Evolutionary conservation across 1,139 yeast genomes (phyloP).

Genomic region (Eremothecium sinecaudum): DNA sequence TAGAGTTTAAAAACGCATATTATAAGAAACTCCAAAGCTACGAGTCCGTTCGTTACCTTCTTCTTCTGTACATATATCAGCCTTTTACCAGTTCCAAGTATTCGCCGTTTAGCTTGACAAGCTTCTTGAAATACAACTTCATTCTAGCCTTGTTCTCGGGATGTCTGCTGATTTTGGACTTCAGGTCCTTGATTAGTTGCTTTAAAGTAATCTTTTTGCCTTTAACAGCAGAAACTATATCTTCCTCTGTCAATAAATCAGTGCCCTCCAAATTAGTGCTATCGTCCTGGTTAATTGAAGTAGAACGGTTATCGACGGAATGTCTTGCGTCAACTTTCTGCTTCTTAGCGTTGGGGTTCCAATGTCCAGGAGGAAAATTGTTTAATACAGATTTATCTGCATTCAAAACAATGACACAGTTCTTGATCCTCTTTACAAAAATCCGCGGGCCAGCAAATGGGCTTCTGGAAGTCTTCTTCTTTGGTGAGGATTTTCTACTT

Average conservation of each 20-base stretch:
- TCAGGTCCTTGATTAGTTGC: constrained; percentile 52
- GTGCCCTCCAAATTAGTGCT: constrained; percentile 12
- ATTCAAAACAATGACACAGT: constrained; percentile 59
- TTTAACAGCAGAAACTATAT: constrained; percentile 57
- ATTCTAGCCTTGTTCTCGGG: constrained; percentile 62
- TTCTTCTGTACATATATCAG: no score
- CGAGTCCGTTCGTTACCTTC: no score
- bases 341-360: constrained; percentile 64
- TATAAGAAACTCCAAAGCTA: no score
- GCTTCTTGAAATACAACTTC: constrained; percentile 57
- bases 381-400: constrained; percentile 52
- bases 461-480: constrained; percentile 17
- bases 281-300: constrained; percentile 16
- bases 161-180: constrained; percentile 55
- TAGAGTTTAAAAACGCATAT: no score
- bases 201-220: constrained; percentile 57
- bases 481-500: constrained; percentile 22
- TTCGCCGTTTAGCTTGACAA: constrained; percentile 60
- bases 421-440: constrained; percentile 42
- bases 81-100: constrained; percentile 49
- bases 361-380: constrained; percentile 71
- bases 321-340: constrained; percentile 26
- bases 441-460: constrained; percentile 31
- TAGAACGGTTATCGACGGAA: constrained; percentile 15
- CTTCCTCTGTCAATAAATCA: constrained; percentile 50